These are phyloP conservation scores for Hordeum pubiflorum DNA, from an alignment of 202 grass and related monocot genomes.

Conservation along the genomic window DNA sequence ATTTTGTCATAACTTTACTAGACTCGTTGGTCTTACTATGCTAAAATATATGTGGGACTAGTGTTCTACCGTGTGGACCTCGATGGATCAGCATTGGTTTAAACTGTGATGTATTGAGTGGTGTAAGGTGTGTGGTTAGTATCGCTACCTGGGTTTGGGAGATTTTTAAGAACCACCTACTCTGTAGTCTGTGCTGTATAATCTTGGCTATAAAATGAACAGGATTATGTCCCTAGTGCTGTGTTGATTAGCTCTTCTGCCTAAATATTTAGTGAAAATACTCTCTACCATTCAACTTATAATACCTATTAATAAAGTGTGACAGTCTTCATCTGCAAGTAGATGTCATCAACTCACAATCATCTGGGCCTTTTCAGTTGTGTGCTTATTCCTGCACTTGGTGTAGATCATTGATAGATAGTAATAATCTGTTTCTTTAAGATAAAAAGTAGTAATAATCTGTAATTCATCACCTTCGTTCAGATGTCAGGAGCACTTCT, in stretches of 20 bases:
- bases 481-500: conserved; percentile 57
- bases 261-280: background rate
- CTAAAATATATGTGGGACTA: background rate
- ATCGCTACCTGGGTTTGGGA: background rate
- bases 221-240: background rate
- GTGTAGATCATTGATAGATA: background rate
- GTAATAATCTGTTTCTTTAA: conserved; percentile 2
- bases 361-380: conserved; percentile 17
- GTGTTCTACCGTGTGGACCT: background rate
- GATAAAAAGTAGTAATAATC: background rate
- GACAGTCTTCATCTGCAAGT: background rate
- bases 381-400: background rate
- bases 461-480: conserved; percentile 21
- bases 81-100: background rate
- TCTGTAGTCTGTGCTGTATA: background rate
- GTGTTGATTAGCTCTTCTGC: conserved; percentile 6
- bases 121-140: background rate
- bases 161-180: background rate
- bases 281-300: background rate
- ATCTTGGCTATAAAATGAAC: background rate
- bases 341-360: conserved; percentile 6
- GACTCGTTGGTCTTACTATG: background rate
- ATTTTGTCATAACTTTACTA: conserved; percentile 7
- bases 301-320: background rate
- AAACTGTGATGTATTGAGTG: background rate